A percentile compares a stretch with the other conserved stretches of the same genome.
Conservation (phyloP, 2,329 filamentous ascomycete genomes). For the Calonectria henricotiae region DNA sequence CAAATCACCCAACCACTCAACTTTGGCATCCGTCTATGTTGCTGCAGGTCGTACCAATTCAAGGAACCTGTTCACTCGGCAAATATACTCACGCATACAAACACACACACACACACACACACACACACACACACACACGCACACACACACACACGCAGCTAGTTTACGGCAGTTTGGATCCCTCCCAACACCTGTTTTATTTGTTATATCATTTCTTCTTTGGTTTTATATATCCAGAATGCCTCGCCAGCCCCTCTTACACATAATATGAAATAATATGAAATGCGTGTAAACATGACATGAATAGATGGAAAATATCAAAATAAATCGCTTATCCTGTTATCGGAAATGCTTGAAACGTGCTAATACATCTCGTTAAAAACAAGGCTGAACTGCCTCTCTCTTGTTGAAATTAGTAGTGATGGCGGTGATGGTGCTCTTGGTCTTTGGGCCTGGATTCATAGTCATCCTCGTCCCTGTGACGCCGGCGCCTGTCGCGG, state of each 20-base stretch:
- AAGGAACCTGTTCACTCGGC: neutral
- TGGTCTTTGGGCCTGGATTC: constrained; percentile 52
- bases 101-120: neutral
- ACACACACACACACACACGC: neutral
- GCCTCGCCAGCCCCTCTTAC: constrained; percentile 33
- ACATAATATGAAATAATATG: neutral
- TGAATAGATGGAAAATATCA: constrained; percentile 1
- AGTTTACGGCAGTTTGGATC: neutral
- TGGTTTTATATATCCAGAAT: constrained; percentile 24
- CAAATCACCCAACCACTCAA: no score
- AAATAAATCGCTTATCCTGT: constrained; percentile 26
- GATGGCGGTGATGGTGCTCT: constrained; percentile 56
- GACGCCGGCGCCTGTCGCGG: constrained; percentile 53
- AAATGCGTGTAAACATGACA: neutral
- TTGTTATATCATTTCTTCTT: constrained; percentile 17
- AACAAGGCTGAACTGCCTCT: constrained; percentile 44
- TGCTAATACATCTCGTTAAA: neutral
- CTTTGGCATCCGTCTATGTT: neutral
- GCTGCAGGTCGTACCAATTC: constrained; percentile 1
- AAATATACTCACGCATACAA: neutral
- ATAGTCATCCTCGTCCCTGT: constrained; percentile 53
- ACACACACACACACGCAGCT: neutral
- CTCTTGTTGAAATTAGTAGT: constrained; percentile 56
- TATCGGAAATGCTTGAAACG: constrained; percentile 7
- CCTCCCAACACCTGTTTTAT: constrained; percentile 8